phyloP scores from a whole-genome alignment of 2,329 filamentous ascomycete species.

The Neopestalotiopsis clavispora region DNA sequence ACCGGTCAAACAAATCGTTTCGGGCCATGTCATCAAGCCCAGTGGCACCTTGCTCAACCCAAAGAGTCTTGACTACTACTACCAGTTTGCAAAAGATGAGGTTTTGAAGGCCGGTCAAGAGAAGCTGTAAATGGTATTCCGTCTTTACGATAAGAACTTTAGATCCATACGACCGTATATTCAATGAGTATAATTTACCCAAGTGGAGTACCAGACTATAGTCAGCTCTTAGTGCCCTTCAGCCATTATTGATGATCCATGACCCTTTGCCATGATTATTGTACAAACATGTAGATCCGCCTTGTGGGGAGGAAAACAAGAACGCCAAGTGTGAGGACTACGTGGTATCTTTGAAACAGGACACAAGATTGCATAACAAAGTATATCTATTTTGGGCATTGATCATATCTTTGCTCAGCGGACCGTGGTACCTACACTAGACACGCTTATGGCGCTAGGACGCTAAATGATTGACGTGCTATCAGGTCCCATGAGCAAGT shows the following conservation, averaged over 20 bases:
- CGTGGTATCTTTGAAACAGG: too few relatives aligned
- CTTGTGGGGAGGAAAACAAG: too few relatives aligned
- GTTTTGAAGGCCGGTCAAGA: slow-evolving; percentile 54
- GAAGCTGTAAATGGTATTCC: slow-evolving; percentile 46
- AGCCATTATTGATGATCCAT: too few relatives aligned
- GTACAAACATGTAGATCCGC: too few relatives aligned
- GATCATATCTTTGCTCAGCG: background rate
- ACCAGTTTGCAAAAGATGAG: slow-evolving; percentile 77
- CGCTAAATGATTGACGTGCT: background rate
- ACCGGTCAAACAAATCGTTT: slow-evolving; percentile 84
- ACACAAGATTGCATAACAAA: background rate
- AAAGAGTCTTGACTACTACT: slow-evolving; percentile 76
- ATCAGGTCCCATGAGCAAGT: slow-evolving; percentile 10
- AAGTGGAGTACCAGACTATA: too few relatives aligned
- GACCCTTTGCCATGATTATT: too few relatives aligned
- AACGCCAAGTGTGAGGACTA: too few relatives aligned
- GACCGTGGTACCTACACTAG: background rate
- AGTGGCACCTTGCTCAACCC: slow-evolving; percentile 81
- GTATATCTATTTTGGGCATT: background rate
- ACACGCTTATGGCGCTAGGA: slow-evolving; percentile 13
- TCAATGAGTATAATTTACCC: too few relatives aligned
- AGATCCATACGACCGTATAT: too few relatives aligned
- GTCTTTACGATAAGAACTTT: slow-evolving; percentile 1
- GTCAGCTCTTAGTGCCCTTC: too few relatives aligned
- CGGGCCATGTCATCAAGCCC: slow-evolving; percentile 73